Base-by-base conservation (phyloP, 2,329 filamentous ascomycete species). In the Didymella lethalis region DNA sequence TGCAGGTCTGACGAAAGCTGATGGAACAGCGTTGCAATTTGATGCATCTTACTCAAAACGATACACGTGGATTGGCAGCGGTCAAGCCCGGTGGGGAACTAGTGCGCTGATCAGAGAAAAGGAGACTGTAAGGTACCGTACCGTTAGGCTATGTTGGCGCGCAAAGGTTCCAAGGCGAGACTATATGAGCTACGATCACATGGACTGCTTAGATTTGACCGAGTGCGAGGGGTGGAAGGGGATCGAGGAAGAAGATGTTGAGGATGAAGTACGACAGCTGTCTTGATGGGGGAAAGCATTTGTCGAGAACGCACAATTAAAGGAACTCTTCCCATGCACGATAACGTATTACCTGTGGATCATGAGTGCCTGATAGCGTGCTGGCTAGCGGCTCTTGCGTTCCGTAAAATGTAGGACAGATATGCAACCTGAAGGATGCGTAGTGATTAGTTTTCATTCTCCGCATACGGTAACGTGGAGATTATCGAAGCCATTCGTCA, bases 111-210 rank as follows among this genome's bases (percentile, higher is more conserved):
- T 43, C 40, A 40, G 32, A 40, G 59, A 45, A 43, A 61, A 49
- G 36, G 48, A 53, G 43, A 64, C 25, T 32, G 63, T 54, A 28
- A 47, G 34, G 29, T 65, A 58, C 53, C 38, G 38, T 49, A 64
- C 57, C 28, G 65, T 52, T 16, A 66, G 52, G 60, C 45, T 73
- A 8, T 67, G 64, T 45, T 71, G 69, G 70, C 55, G 70, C 11
- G 64, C 48, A 3, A 59, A 36, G 10, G 57, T 66, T 20, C 61
- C 68, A 2, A 59, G 61, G 43, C 63, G 66, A 26, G 57, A 67
- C 34, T 71, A 71, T 50, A 66, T 62, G 61, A 64, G 69, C 51
- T 67, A 69, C 44, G 69, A 73, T 59, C 47, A 54, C 31, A 48
- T 66, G 54, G 54, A 70, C 31, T 73, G 69, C 36, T 54, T 71